Evolutionary conservation across 345 rosid species (phyloP).

Genomic region (Erodium maritimum): DNA sequence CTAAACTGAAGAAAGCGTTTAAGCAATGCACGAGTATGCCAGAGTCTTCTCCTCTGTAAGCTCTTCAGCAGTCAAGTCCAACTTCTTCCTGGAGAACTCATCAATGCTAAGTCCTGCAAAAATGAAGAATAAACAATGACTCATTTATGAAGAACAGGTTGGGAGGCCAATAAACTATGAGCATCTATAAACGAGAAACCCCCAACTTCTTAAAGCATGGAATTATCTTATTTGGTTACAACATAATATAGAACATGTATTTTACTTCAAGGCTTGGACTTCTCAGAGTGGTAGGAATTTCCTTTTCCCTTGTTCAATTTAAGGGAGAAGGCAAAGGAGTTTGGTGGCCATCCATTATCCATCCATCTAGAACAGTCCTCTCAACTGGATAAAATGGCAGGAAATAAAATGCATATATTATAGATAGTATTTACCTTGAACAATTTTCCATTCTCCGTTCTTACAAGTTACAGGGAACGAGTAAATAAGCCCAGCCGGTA

Average conservation of each 20-base stretch:
- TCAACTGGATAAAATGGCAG: background rate
- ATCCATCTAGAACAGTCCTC: background rate
- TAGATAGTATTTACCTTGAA: slow-evolving; percentile 27
- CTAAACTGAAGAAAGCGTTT: too few species aligned
- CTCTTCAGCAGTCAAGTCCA: slow-evolving; percentile 72
- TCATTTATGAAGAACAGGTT: background rate
- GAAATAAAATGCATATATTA: too few species aligned
- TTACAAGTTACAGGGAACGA: slow-evolving; percentile 70
- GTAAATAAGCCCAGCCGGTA: slow-evolving; percentile 58
- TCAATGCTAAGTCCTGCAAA: slow-evolving; percentile 49
- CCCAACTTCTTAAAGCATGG: too few species aligned
- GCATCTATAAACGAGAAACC: too few species aligned
- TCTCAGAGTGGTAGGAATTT: too few species aligned
- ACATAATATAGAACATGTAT: too few species aligned
- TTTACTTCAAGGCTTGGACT: too few species aligned
- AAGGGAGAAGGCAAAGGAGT: too few species aligned
- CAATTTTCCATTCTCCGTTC: slow-evolving; percentile 70
- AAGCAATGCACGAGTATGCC: slow-evolving; percentile 42
- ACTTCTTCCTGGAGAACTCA: slow-evolving; percentile 54
- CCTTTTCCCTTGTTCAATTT: too few species aligned
- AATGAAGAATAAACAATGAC: background rate
- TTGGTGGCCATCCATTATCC: too few species aligned
- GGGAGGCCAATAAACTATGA: background rate
- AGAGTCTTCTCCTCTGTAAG: slow-evolving; percentile 61
- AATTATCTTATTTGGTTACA: too few species aligned